Evolutionary conservation across 176 grass and related monocot genomes (phyloP), one percentile per base, ranked within the genome.

Genomic region (Oryza brachyantha): DNA sequence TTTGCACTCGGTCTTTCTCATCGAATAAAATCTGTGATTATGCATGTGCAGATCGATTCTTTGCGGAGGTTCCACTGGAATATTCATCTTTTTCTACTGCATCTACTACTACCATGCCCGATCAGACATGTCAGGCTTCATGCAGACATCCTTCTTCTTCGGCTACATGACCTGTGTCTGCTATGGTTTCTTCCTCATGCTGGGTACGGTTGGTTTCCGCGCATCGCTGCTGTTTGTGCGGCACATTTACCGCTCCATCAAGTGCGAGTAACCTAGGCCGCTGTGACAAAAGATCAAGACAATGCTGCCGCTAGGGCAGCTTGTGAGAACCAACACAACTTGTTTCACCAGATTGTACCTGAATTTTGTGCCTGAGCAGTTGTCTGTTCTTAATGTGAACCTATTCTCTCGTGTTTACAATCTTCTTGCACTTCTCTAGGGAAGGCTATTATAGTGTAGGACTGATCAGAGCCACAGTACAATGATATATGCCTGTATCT

Each of bases 111-210:
- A 97, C 61, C 87, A 86, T 11, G 94, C 91, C 22, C 87, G 94
- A 24, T 97, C 94, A 19, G 91, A 93, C 70, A 97, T 97, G 94
- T 97, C 94, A 31, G 94, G 91, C 38, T 97, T 97, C 91, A 93
- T 97, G 94, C 94, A 97, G 73, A 97, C 91, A 3, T 93, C 94
- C 0, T 97, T 97, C 87, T 97, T 97, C 91, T 97, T 97, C 34
- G 94, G 94, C 54, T 97, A 97, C 86, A 97, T 97, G 94, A 91
- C 94, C 67, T 97, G 94, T 5, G 83, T 94, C 85, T 97, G 94
- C 89, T 97, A 90, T 10, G 89, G 94, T 1, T 97, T 97, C 82
- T 97, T 97, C 86, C 94, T 97, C 58, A 97, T 94, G 94, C 79
- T 97, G 29, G 91, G 94, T 17, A 90, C 89, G 0, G 91, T 94